These are phyloP conservation scores for Nasturtium officinale DNA, from an alignment of 345 rosid genomes.

Conservation along the genomic window DNA sequence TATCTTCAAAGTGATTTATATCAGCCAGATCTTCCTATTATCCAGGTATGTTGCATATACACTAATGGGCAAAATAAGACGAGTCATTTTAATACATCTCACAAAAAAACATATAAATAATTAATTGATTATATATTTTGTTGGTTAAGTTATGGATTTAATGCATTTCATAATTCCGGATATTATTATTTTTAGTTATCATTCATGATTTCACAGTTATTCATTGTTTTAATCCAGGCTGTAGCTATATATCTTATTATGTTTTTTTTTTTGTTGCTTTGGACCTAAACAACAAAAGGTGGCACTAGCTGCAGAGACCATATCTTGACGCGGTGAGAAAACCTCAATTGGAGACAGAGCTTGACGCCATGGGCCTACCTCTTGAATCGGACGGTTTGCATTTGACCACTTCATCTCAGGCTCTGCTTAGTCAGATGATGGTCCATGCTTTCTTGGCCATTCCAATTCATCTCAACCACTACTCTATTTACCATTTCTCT, in stretches of 20 bases:
- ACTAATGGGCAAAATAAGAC: not conserved
- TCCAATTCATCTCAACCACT: constrained; percentile 32
- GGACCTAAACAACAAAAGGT: constrained; percentile 51
- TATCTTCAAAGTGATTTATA: constrained; percentile 66
- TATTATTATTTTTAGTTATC: not conserved
- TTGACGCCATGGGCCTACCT: constrained; percentile 73
- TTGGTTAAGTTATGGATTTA: too few relatives aligned
- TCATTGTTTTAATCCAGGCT: constrained; percentile 34
- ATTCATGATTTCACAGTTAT: not conserved
- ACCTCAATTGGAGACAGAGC: constrained; percentile 55
- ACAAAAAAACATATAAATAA: too few relatives aligned
- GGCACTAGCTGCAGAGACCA: constrained; percentile 69
- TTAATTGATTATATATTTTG: too few relatives aligned
- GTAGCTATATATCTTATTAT: not conserved
- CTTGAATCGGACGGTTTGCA: constrained; percentile 74
- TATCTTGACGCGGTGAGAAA: constrained; percentile 59
- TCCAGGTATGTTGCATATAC: constrained; percentile 52
- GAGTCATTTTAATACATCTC: not conserved
- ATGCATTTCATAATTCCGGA: too few relatives aligned
- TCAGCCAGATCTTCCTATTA: constrained; percentile 66
- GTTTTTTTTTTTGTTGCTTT: not conserved
- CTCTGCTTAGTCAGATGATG: constrained; percentile 65
- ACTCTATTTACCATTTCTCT: constrained; percentile 21
- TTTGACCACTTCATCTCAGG: constrained; percentile 71
- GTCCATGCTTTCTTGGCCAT: constrained; percentile 54